A percentile compares a stretch with the other conserved stretches of the same genome.
Evolutionary conservation across 768 basidiomycete genomes (phyloP).

Genomic region (Trametes punicea): DNA sequence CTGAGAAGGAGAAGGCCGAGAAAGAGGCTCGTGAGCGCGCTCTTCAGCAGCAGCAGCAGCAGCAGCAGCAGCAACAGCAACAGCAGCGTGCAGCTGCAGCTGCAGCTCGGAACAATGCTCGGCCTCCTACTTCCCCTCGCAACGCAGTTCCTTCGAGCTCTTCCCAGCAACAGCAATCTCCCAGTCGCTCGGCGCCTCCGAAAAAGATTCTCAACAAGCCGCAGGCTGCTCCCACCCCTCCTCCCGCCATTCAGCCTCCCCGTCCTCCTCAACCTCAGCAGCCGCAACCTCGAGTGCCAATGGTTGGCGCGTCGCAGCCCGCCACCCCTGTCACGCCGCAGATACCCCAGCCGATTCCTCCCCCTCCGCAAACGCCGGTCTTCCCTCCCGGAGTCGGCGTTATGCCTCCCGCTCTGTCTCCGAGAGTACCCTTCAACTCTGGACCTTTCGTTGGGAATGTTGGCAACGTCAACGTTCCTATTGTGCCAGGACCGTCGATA

Average conservation of each 20-base stretch:
- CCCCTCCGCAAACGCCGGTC: constrained; percentile 46
- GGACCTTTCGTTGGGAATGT: constrained; percentile 47
- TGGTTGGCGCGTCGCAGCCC: constrained; percentile 40
- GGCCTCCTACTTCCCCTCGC: constrained; percentile 51
- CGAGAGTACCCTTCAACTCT: constrained; percentile 50
- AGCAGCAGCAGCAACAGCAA: constrained; percentile 33
- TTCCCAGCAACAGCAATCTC: constrained; percentile 39
- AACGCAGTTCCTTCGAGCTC: constrained; percentile 46
- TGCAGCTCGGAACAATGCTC: constrained; percentile 39
- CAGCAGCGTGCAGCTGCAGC: constrained; percentile 46
- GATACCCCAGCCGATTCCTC: constrained; percentile 39
- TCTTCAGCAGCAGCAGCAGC: constrained; percentile 33
- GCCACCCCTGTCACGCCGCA: constrained; percentile 50
- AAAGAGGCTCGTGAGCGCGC: constrained; percentile 31
- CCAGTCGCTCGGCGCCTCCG: constrained; percentile 42
- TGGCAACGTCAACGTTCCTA: constrained; percentile 25
- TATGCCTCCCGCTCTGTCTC: constrained; percentile 49
- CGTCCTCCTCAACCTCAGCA: constrained; percentile 36
- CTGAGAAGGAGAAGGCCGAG: constrained; percentile 20
- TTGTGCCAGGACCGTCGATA: constrained; percentile 44
- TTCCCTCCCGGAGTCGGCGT: constrained; percentile 43
- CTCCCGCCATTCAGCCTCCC: constrained; percentile 31
- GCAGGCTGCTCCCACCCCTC: constrained; percentile 20
- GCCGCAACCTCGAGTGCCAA: constrained; percentile 33
- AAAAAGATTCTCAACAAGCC: constrained; percentile 66